Conservation (phyloP, 2,329 filamentous ascomycete genomes). For the Neurospora sp. region DNA sequence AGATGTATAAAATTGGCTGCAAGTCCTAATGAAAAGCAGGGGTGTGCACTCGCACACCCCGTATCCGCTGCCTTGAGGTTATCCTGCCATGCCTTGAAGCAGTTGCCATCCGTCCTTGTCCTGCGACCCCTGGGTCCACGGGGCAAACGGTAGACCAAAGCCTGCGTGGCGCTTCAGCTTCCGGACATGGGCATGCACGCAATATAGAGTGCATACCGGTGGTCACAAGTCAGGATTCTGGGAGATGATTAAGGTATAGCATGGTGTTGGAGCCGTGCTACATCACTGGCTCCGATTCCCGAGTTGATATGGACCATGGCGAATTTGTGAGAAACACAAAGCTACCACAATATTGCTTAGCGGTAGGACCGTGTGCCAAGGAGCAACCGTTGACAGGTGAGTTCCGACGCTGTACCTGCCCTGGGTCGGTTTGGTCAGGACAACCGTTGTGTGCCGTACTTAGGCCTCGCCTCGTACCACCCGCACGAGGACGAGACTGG, state of each 20-base stretch:
- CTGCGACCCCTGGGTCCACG: neutral
- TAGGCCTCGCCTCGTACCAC: neutral
- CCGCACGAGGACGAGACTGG: neutral
- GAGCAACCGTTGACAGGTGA: neutral
- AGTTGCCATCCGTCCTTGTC: neutral
- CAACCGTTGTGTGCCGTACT: neutral
- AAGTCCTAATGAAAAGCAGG: neutral
- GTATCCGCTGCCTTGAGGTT: neutral
- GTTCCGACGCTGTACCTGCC: neutral
- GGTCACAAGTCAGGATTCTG: neutral
- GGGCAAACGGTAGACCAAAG: neutral
- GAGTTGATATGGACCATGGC: neutral
- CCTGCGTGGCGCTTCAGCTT: neutral
- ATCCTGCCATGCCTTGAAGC: neutral
- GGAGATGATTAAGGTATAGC: neutral
- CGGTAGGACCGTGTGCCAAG: neutral
- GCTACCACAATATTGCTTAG: neutral
- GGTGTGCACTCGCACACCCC: neutral
- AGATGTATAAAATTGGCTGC: neutral
- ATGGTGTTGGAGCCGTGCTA: neutral
- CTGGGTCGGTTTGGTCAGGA: neutral
- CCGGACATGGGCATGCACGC: neutral
- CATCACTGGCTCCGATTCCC: neutral
- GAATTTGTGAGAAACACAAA: neutral
- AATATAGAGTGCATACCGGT: neutral